A percentile compares a stretch with the other conserved stretches of the same genome.
Evolutionary conservation across 108 stramenopile species (phyloP).

Genomic region (Skeletonema menzelii): DNA sequence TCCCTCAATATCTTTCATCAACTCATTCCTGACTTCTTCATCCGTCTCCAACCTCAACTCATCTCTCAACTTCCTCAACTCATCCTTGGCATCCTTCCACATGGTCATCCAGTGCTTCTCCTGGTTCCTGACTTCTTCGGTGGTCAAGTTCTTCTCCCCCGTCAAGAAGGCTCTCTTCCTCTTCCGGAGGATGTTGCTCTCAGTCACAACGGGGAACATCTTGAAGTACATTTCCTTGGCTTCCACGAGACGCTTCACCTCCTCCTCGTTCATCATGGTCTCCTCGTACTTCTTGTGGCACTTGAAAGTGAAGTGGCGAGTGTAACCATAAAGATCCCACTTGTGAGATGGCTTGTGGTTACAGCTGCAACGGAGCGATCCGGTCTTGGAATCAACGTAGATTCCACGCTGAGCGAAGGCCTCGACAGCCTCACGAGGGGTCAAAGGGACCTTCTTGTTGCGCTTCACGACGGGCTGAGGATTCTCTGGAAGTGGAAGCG

Average conservation of each 20-base stretch:
- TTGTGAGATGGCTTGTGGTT: conserved; percentile 29
- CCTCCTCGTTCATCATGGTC: conserved; percentile 12
- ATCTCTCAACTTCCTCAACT: neutral
- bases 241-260: conserved; percentile 9
- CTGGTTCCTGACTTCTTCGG: conserved; percentile 16
- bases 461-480: conserved; percentile 7
- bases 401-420: conserved; percentile 10
- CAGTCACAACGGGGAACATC: conserved; percentile 10
- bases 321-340: conserved; percentile 28
- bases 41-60: conserved; percentile 21
- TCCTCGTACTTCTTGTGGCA: conserved; percentile 25
- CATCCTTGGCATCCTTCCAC: conserved; percentile 5
- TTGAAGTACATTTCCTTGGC: conserved; percentile 14
- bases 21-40: conserved; percentile 10
- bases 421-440: conserved; percentile 15
- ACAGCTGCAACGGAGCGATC: conserved; percentile 25
- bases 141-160: conserved; percentile 20
- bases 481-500: neutral
- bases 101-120: conserved; percentile 2
- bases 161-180: conserved; percentile 1
- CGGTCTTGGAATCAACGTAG: conserved; percentile 10
- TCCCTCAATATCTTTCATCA: conserved; percentile 18
- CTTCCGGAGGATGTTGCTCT: neutral
- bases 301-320: conserved; percentile 30
- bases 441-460: conserved; percentile 27